Evolutionary conservation across 441 rosid genomes (phyloP).

Genomic region (Corymbia citriodora): DNA sequence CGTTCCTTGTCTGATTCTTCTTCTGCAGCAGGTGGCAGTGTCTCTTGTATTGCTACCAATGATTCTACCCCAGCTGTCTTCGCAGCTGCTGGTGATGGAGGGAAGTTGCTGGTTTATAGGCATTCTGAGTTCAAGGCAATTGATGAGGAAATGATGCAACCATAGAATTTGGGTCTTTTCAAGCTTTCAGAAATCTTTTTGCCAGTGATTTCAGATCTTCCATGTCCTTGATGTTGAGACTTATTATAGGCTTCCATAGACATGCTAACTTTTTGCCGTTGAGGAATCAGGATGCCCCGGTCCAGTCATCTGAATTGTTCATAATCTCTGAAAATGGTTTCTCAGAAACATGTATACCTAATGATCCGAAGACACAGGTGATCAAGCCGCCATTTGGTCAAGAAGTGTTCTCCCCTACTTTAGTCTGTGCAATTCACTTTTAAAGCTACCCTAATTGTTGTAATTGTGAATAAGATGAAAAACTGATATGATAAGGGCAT

Average conservation of each 20-base stretch:
- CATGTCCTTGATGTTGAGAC: not conserved
- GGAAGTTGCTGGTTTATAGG: conserved; percentile 58
- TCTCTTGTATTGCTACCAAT: conserved; percentile 66
- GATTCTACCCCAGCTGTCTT: conserved; percentile 40
- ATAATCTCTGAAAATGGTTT: not conserved
- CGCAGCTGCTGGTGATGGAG: conserved; percentile 51
- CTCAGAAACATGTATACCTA: not conserved
- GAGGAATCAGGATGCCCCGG: not conserved
- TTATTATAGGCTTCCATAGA: not conserved
- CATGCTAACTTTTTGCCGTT: not conserved
- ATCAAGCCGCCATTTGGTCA: not conserved
- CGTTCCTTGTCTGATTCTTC: not conserved
- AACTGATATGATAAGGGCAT: not conserved
- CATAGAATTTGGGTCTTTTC: not conserved
- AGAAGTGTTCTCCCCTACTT: not conserved
- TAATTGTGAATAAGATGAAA: not conserved
- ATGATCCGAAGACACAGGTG: not conserved
- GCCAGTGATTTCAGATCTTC: not conserved
- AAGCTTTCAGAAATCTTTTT: not conserved
- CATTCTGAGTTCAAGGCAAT: not conserved
- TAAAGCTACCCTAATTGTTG: not conserved
- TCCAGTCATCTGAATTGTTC: not conserved
- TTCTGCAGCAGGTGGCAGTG: conserved; percentile 34
- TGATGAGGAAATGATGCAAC: not conserved
- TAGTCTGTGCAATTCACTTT: not conserved